Percentiles rank a stretch among this genome's conserved stretches.
phyloP scores from a whole-genome alignment of 129 eudicot species.

The Helianthus annuus region HanXRQr2.0-SUNRISE NC_035440.2:66899743-66900242 shows the following conservation, averaged over 20 bases:
- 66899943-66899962: constrained; percentile 15
- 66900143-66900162: not conserved
- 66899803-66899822: not conserved
- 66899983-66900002: constrained; percentile 21
- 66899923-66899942: constrained; percentile 20
- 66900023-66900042: constrained; percentile 3
- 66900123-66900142: not conserved
- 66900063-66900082: not conserved
- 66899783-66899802: not conserved
- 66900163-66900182: constrained; percentile 5
- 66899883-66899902: constrained; percentile 29
- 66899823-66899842: constrained; percentile 35
- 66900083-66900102: constrained; percentile 5
- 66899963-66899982: constrained; percentile 18
- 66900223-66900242: not conserved
- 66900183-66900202: not conserved
- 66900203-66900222: not conserved
- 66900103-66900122: not conserved
- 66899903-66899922: constrained; percentile 22
- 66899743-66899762: constrained; percentile 25
- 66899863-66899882: constrained; percentile 33
- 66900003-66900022: constrained; percentile 31
- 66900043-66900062: constrained; percentile 30
- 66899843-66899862: constrained; percentile 29
- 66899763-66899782: constrained; percentile 28